Conservation (phyloP, 306 rosid species). For the Carpinus fangiana region DNA sequence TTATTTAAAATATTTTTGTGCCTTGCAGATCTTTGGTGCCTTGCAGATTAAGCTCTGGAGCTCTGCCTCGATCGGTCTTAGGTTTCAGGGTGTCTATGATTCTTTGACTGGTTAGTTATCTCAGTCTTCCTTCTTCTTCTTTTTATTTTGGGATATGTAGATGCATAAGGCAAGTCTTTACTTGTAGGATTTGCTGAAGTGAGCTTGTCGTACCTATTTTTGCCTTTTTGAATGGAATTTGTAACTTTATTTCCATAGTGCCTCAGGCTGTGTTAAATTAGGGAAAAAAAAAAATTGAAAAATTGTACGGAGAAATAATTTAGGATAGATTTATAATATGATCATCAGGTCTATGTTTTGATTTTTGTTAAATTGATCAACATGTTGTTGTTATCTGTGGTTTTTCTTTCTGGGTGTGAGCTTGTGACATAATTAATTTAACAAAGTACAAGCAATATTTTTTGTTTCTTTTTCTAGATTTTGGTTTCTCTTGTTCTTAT, state of each 20-base stretch:
- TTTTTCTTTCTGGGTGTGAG: background rate
- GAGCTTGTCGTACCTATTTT: background rate
- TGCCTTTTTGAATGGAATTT: background rate
- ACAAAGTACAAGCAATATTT: background rate
- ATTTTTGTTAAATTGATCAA: background rate
- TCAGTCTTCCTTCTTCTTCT: background rate
- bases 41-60: constrained; percentile 38
- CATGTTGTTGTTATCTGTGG: background rate
- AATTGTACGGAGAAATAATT: background rate
- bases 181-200: background rate
- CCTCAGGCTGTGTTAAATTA: background rate
- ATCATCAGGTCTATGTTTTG: background rate
- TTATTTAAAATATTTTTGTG: constrained; percentile 19
- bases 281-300: background rate
- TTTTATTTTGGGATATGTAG: background rate
- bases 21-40: constrained; percentile 35
- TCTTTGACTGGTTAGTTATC: constrained; percentile 33
- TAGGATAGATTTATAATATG: background rate
- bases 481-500: background rate
- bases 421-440: background rate
- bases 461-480: background rate
- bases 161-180: background rate
- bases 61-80: constrained; percentile 28
- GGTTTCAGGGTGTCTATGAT: background rate
- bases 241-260: background rate